Percentiles rank a stretch among this genome's conserved stretches.
Evolutionary conservation across 2,329 filamentous ascomycete genomes (phyloP).

Genomic region (Apiospora phragmitis): DNA sequence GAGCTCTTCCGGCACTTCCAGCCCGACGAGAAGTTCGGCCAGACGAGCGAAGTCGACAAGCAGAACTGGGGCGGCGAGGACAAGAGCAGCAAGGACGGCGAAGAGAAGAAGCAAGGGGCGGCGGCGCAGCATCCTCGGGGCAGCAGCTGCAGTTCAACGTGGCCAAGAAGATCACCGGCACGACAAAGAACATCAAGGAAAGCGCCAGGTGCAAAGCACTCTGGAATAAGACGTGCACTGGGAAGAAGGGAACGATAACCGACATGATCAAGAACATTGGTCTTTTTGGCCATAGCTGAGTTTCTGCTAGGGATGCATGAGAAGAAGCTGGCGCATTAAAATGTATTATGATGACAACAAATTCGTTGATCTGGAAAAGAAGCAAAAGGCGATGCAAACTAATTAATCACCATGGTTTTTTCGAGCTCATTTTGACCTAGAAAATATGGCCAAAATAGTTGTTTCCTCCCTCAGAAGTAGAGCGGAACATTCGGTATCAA

Average conservation of each 20-base stretch:
- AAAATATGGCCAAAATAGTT: no score
- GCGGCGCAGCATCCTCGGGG: background rate
- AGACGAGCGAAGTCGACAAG: slow-evolving; percentile 20
- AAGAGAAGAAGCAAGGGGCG: background rate
- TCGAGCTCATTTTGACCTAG: no score
- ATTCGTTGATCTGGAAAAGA: no score
- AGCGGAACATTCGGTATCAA: no score
- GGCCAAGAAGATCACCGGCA: slow-evolving; percentile 31
- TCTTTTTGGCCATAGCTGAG: background rate
- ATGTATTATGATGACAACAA: no score
- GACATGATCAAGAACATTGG: background rate
- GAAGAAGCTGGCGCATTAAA: no score
- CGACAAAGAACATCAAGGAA: slow-evolving; percentile 34
- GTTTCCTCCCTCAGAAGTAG: no score
- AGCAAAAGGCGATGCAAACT: no score
- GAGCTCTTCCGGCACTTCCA: slow-evolving; percentile 37
- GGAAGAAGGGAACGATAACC: background rate
- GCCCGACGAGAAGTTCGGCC: slow-evolving; percentile 26
- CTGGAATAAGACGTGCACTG: slow-evolving; percentile 20
- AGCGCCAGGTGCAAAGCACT: slow-evolving; percentile 37
- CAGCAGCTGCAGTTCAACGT: slow-evolving; percentile 16
- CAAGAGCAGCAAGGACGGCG: background rate
- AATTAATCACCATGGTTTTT: no score
- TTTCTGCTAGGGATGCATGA: no score
- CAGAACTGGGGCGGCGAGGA: slow-evolving; percentile 18